Conservation (phyloP, 768 basidiomycete species). For the Hypsizygus marmoreus region DNA sequence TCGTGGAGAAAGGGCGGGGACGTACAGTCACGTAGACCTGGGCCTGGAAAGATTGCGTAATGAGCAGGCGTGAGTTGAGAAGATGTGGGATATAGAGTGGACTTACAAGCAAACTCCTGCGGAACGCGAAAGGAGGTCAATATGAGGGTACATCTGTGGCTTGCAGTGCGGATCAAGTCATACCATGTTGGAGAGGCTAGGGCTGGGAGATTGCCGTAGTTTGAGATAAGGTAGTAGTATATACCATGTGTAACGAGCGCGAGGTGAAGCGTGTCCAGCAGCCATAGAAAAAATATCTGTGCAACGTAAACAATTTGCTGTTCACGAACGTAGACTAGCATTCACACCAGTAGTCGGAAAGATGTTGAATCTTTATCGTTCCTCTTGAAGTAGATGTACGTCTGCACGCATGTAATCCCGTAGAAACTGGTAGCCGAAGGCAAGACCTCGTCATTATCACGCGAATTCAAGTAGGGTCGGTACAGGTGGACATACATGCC, state of each 20-base stretch:
- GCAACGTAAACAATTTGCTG: not conserved
- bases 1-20: not conserved
- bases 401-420: constrained; percentile 3
- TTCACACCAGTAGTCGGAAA: constrained; percentile 2
- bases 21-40: constrained; percentile 6
- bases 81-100: too few species aligned
- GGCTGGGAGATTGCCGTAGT: constrained; percentile 3
- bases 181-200: constrained; percentile 8
- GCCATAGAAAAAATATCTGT: constrained; percentile 3
- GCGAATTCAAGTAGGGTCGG: not conserved
- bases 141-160: too few species aligned
- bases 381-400: not conserved
- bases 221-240: constrained; percentile 8
- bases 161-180: too few species aligned
- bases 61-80: too few species aligned
- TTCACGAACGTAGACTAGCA: not conserved
- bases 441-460: not conserved
- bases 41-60: too few species aligned
- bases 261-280: constrained; percentile 3
- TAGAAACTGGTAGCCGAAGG: not conserved
- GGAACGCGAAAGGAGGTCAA: too few species aligned
- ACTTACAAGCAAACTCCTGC: constrained; percentile 8
- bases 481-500: constrained; percentile 7
- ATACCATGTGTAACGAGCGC: constrained; percentile 1
- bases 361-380: not conserved